phyloP scores from a whole-genome alignment of 257 asterid species.

The Pogostemon cablin region DNA sequence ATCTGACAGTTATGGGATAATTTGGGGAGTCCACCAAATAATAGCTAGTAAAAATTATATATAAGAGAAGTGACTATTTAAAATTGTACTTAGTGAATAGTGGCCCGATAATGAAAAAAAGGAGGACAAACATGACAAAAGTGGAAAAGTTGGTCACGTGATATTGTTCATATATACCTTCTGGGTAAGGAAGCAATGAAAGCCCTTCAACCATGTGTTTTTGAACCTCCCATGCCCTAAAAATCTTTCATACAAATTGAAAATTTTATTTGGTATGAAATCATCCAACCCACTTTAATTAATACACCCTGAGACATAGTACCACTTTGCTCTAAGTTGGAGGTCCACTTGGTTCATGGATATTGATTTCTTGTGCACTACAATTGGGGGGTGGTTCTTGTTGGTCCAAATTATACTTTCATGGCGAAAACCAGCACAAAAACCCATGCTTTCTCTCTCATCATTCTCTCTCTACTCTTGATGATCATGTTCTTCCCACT shows the following conservation, averaged over 20 bases:
- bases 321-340: conserved; percentile 42
- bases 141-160: conserved; percentile 45
- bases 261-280: conserved; percentile 4
- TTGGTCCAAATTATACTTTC: conserved; percentile 41
- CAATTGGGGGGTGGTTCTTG: conserved; percentile 65
- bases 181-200: conserved; percentile 34
- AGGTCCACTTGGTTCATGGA: conserved; percentile 77
- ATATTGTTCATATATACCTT: conserved; percentile 39
- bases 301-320: not conserved
- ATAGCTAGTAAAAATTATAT: too few relatives aligned
- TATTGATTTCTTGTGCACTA: conserved; percentile 58
- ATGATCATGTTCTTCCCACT: conserved; percentile 32
- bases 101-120: conserved; percentile 4
- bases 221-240: conserved; percentile 36
- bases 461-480: conserved; percentile 39
- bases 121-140: conserved; percentile 37
- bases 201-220: conserved; percentile 40
- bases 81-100: too few relatives aligned
- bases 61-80: too few relatives aligned
- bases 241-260: conserved; percentile 7
- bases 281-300: not conserved
- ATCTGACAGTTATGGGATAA: too few relatives aligned
- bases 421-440: conserved; percentile 58
- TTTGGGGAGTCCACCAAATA: too few relatives aligned
- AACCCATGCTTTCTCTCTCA: conserved; percentile 33